Percentiles rank a stretch among this genome's conserved stretches.
These are phyloP conservation scores for Stephania japonica DNA, from an alignment of 164 flowering plant species.

Conservation along the genomic window DNA sequence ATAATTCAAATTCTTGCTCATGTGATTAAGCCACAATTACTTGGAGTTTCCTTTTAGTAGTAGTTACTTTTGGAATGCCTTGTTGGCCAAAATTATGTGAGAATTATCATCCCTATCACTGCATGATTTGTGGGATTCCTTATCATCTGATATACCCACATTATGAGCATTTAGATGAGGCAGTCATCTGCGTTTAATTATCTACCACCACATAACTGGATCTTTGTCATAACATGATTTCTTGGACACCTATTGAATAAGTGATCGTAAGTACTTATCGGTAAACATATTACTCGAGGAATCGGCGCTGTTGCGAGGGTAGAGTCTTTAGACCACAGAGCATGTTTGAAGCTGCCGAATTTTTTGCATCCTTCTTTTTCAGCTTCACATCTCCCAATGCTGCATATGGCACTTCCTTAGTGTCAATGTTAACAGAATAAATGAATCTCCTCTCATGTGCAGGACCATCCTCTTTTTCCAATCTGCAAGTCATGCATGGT, in stretches of 20 bases:
- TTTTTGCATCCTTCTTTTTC: slow-evolving; percentile 52
- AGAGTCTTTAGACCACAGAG: slow-evolving; percentile 19
- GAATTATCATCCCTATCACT: no score
- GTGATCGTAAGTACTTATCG: neutral
- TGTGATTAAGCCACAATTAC: no score
- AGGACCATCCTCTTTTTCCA: slow-evolving; percentile 43
- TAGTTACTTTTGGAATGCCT: no score
- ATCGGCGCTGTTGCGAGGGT: neutral
- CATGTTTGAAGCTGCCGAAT: slow-evolving; percentile 51
- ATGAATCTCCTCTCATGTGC: slow-evolving; percentile 39
- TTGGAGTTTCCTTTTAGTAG: no score
- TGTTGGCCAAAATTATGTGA: no score
- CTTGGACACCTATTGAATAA: neutral
- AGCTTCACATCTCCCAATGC: slow-evolving; percentile 34
- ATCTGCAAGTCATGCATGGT: slow-evolving; percentile 26
- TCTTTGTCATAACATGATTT: neutral
- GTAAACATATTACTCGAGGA: neutral
- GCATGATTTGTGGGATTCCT: no score
- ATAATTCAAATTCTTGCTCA: no score
- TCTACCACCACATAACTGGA: neutral
- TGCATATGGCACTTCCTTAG: slow-evolving; percentile 14
- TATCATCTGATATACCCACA: no score
- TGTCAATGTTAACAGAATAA: slow-evolving; percentile 42
- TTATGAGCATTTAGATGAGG: no score
- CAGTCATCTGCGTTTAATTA: neutral